These are phyloP conservation scores for Lactifluus hygrophoroides DNA, from an alignment of 768 basidiomycete species.

Conservation along the genomic window DNA sequence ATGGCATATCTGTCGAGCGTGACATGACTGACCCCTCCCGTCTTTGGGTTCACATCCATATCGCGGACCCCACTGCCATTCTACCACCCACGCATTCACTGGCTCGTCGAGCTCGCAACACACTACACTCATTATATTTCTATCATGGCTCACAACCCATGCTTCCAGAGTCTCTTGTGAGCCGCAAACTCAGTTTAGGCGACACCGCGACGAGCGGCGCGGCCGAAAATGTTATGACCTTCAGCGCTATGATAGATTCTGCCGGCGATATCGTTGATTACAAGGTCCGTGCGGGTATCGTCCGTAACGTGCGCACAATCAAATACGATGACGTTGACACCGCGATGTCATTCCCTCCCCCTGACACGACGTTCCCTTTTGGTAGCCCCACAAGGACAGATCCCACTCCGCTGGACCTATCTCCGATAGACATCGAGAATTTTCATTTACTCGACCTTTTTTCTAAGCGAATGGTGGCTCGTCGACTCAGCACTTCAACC, in stretches of 20 bases:
- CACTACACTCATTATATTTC: constrained; percentile 53
- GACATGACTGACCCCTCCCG: constrained; percentile 48
- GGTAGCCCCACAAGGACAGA: constrained; percentile 23
- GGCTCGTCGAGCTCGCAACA: constrained; percentile 45
- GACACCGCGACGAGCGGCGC: constrained; percentile 25
- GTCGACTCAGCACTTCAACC: background rate
- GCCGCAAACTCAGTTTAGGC: constrained; percentile 45
- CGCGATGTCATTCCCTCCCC: constrained; percentile 30
- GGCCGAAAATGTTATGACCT: constrained; percentile 60
- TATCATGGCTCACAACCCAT: constrained; percentile 57
- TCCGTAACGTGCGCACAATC: constrained; percentile 56
- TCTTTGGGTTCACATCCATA: constrained; percentile 82
- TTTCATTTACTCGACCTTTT: constrained; percentile 29
- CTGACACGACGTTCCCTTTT: constrained; percentile 35
- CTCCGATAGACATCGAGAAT: constrained; percentile 19
- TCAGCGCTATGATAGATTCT: constrained; percentile 62
- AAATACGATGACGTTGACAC: constrained; percentile 64
- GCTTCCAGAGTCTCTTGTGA: constrained; percentile 53
- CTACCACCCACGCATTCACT: constrained; percentile 64
- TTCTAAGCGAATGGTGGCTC: constrained; percentile 4
- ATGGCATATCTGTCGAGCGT: constrained; percentile 81
- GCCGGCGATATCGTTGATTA: constrained; percentile 62
- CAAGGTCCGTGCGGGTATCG: constrained; percentile 59
- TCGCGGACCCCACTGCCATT: constrained; percentile 84
- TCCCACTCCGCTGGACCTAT: constrained; percentile 4